A percentile compares a stretch with the other conserved stretches of the same genome.
These are phyloP conservation scores for Eimeria nieschulzi DNA, from an alignment of 169 alveolate genomes.

Conservation along the genomic window DNA sequence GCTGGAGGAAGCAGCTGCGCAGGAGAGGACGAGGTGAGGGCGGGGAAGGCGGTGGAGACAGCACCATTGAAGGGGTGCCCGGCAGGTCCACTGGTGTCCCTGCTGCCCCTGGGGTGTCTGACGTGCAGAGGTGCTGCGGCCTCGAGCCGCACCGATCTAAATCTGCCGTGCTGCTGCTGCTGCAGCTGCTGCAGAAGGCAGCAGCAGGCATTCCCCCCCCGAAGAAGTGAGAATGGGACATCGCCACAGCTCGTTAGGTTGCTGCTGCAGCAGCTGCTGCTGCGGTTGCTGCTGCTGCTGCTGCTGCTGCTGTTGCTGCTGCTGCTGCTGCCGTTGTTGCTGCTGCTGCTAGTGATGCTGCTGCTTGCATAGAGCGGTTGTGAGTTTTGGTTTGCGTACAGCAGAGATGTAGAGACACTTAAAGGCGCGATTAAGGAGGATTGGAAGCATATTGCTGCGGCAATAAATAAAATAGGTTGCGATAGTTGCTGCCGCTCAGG, in stretches of 20 bases:
- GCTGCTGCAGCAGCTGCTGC: conserved; percentile 14
- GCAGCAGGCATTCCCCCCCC: conserved; percentile 3
- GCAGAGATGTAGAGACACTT: not conserved
- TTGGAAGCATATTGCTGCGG: not conserved
- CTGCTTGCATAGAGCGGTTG: not conserved
- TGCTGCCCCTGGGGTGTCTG: conserved; percentile 2
- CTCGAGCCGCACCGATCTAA: not conserved
- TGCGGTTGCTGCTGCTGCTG: not conserved
- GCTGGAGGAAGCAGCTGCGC: not conserved
- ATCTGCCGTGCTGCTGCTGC: conserved; percentile 26
- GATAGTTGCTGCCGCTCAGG: not conserved
- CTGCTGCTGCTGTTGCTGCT: conserved; percentile 6
- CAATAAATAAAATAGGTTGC: not conserved
- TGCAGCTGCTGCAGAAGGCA: conserved; percentile 20
- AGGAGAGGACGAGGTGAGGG: not conserved
- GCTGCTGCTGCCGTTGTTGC: not conserved
- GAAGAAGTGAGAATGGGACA: not conserved
- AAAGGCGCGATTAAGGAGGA: not conserved
- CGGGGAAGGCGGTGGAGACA: not conserved
- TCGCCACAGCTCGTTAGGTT: not conserved
- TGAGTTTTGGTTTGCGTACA: not conserved
- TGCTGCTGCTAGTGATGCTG: not conserved
- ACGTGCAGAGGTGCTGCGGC: conserved; percentile 19
- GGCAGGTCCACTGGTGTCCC: not conserved
- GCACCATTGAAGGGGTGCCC: not conserved